phyloP scores from a whole-genome alignment of 352 stramenopile genomes.

The Aphanomyces astaci region DNA sequence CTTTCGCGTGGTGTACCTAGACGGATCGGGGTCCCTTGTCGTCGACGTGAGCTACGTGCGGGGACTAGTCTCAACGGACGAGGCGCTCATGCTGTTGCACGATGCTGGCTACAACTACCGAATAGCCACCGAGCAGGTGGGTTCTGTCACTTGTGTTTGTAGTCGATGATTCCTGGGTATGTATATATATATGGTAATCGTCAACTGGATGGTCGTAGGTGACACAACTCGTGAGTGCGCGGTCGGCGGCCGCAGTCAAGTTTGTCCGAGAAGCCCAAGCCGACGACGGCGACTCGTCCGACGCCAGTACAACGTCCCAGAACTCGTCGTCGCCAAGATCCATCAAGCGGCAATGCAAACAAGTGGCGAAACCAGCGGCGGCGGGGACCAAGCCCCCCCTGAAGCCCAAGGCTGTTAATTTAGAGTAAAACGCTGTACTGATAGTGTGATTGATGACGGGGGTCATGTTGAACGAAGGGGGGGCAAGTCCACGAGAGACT shows the following conservation, averaged over 20 bases:
- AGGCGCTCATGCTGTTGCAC: constrained; percentile 18
- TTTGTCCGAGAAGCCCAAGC: not conserved
- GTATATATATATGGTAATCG: not conserved
- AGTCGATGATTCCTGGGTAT: not conserved
- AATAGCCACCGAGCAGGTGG: constrained; percentile 5
- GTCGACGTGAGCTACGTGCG: constrained; percentile 2
- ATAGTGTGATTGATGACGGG: not conserved
- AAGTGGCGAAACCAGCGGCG: not conserved
- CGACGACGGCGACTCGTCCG: not conserved
- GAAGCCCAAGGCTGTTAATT: not conserved
- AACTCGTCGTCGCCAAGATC: constrained; percentile 4
- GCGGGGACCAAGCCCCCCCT: too few relatives aligned
- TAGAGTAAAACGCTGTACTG: constrained; percentile 19
- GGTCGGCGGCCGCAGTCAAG: not conserved
- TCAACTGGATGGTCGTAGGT: not conserved
- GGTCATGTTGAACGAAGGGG: constrained; percentile 13
- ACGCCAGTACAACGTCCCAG: not conserved
- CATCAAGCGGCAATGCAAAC: constrained; percentile 12
- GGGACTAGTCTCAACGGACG: constrained; percentile 11
- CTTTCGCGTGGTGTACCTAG: constrained; percentile 11
- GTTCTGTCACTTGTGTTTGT: too few relatives aligned
- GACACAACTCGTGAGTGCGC: not conserved
- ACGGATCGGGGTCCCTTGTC: constrained; percentile 2
- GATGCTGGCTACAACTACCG: constrained; percentile 14
- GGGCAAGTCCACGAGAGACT: constrained; percentile 26